These are phyloP conservation scores for Gaeumannomyces tritici DNA, from an alignment of 2,329 filamentous ascomycete species.

Conservation along the genomic window DNA sequence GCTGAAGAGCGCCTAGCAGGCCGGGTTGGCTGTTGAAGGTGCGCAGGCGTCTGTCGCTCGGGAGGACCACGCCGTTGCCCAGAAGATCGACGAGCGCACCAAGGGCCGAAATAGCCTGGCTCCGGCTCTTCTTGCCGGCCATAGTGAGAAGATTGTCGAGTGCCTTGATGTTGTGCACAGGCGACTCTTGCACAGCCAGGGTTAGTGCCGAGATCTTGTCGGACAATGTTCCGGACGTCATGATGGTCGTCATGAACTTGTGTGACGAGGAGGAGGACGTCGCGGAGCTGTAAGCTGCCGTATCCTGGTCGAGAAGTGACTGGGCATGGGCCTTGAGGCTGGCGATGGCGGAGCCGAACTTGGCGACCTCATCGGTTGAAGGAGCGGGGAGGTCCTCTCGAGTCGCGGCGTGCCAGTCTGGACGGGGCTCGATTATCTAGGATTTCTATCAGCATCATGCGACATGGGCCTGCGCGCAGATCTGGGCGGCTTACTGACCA, in stretches of 20 bases:
- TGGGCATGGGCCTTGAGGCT: constrained; percentile 61
- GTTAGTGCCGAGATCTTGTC: constrained; percentile 96
- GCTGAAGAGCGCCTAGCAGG: constrained; percentile 61
- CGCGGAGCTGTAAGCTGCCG: constrained; percentile 62
- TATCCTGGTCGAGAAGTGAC: constrained; percentile 68
- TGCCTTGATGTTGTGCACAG: constrained; percentile 82
- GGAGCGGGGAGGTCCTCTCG: constrained; percentile 33
- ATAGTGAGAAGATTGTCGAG: constrained; percentile 75
- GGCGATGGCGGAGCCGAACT: constrained; percentile 32
- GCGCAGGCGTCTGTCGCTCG: constrained; percentile 69
- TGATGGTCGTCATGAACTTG: constrained; percentile 95
- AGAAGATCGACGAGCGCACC: constrained; percentile 91
- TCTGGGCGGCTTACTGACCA: constrained; percentile 30
- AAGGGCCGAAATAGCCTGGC: constrained; percentile 85
- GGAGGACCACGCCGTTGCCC: constrained; percentile 77
- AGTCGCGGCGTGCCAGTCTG: constrained; percentile 45
- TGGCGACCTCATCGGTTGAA: constrained; percentile 32
- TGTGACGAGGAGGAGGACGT: constrained; percentile 76
- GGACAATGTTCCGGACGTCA: constrained; percentile 89
- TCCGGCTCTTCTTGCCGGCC: constrained; percentile 88
- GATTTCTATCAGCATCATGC: not conserved
- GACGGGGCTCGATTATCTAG: constrained; percentile 46
- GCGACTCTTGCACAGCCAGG: constrained; percentile 89
- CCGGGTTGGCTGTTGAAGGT: constrained; percentile 73
- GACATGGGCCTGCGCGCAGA: not conserved